Evolutionary conservation across 768 basidiomycete species (phyloP).

Genomic region (Mycena epipterygia): DNA sequence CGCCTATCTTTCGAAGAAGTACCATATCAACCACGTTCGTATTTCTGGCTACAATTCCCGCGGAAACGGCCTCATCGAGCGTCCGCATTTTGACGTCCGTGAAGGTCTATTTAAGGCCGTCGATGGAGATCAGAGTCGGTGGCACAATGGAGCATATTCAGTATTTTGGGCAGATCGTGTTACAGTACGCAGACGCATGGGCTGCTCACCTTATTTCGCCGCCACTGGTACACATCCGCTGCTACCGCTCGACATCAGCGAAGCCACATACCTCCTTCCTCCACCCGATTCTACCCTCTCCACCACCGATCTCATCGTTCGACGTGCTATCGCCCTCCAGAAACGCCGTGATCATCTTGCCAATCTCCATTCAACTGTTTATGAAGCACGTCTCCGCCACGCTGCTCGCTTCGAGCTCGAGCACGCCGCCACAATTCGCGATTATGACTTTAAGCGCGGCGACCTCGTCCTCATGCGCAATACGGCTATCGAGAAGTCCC

Average conservation of each 20-base stretch:
- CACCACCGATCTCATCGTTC: conserved; percentile 41
- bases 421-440: conserved; percentile 37
- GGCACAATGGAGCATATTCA: conserved; percentile 23
- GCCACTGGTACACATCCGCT: conserved; percentile 35
- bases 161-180: conserved; percentile 41
- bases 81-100: conserved; percentile 28
- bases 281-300: conserved; percentile 33
- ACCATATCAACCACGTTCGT: conserved; percentile 15
- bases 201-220: conserved; percentile 37
- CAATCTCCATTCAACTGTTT: conserved; percentile 18
- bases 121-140: conserved; percentile 19
- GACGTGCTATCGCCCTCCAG: conserved; percentile 39
- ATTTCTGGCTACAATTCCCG: too few species aligned
- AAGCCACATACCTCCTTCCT: too few species aligned
- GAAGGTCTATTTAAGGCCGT: conserved; percentile 34
- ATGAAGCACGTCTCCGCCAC: conserved; percentile 28
- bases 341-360: conserved; percentile 32
- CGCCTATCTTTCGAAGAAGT: conserved; percentile 4
- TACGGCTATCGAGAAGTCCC: too few species aligned
- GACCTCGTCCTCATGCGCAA: too few species aligned
- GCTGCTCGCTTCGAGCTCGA: conserved; percentile 35
- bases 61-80: background rate
- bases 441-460: conserved; percentile 47
- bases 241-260: conserved; percentile 29
- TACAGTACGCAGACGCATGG: conserved; percentile 31